Base-by-base conservation (phyloP, 352 stramenopile genomes). In the Phytophthora sansomeana region DNA sequence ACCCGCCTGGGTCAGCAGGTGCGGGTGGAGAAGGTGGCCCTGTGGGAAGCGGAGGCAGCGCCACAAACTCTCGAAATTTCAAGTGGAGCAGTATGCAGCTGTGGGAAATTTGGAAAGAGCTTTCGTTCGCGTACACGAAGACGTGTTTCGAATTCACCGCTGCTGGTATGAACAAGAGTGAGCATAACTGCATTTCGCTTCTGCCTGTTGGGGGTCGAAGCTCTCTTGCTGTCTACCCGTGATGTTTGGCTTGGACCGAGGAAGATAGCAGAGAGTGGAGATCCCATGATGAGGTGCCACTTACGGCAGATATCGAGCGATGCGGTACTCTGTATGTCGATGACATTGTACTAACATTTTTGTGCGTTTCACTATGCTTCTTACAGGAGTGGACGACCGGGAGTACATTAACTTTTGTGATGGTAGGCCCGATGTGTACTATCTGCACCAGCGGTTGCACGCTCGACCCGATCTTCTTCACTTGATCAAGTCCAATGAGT, bases 31-130 rank as follows among this genome's bases (percentile, higher is more conserved):
- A 73, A 43, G 61, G 69, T 30, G 64, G 59, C 9, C 64, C 60
- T 4, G 50, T 66, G 21, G 61, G 57, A 28, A 66, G 39, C 1
- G 67, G 69, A 33, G 59, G 70, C 14, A 81, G 67, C 55, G 70
- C 61, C 17, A 81, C 69, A 6, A 80, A 78, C 32, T 78, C 80
- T 49, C 80, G 77, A 21, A 89, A 83, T 62, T 85, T 84, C 56
- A 86, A 92, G 71, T 93, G 85, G 85, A 91, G 81, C 60, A 89
- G 75, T 46, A 90, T 91, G 82, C 85, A 93, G 58, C 72, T 93
- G 2, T 93, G 85, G 85, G 85, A 91, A 57, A 91, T 93, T 43
- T 93, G 85, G 82, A 93, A 93, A 52, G 85, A 93, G 52, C 67
- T 91, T 17, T 89, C 82, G 42, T 91, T 91, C 59, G 85, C 83